These are phyloP conservation scores for Cutaneotrichosporon spelunceum DNA, from an alignment of 1,284 basidiomycete species.

Conservation along the genomic window DNA sequence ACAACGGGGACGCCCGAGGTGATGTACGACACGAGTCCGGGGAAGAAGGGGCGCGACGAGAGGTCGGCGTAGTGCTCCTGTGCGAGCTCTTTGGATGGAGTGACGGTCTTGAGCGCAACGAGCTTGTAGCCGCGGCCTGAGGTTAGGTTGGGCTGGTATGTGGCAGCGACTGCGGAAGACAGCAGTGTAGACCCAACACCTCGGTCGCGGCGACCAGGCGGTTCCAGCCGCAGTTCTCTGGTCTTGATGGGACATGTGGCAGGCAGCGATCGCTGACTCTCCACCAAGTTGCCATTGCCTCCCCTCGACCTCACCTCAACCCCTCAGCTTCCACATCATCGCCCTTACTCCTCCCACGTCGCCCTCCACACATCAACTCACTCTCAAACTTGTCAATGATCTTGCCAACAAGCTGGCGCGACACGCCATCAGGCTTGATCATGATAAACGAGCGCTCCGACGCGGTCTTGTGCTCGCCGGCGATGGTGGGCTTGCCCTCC, in stretches of 20 bases:
- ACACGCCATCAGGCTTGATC: slow-evolving; percentile 51
- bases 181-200: not conserved
- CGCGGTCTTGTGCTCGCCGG: slow-evolving; percentile 53
- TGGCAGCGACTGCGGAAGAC: not conserved
- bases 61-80: slow-evolving; percentile 49
- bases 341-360: not conserved
- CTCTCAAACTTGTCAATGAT: slow-evolving; percentile 48
- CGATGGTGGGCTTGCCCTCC: slow-evolving; percentile 51
- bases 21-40: slow-evolving; percentile 48
- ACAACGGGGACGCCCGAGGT: slow-evolving; percentile 47
- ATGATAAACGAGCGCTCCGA: slow-evolving; percentile 54
- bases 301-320: not conserved
- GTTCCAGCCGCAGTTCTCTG: no score
- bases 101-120: slow-evolving; percentile 48
- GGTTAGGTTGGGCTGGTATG: not conserved
- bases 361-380: slow-evolving; percentile 14
- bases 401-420: slow-evolving; percentile 47
- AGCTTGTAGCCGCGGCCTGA: slow-evolving; percentile 49
- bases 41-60: slow-evolving; percentile 45
- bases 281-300: not conserved
- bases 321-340: no score
- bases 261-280: no score
- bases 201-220: no score
- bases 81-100: slow-evolving; percentile 43
- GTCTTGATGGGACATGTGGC: no score